Conservation (phyloP, 1,284 basidiomycete species). For the Tilletiopsis washingtonensis region DNA sequence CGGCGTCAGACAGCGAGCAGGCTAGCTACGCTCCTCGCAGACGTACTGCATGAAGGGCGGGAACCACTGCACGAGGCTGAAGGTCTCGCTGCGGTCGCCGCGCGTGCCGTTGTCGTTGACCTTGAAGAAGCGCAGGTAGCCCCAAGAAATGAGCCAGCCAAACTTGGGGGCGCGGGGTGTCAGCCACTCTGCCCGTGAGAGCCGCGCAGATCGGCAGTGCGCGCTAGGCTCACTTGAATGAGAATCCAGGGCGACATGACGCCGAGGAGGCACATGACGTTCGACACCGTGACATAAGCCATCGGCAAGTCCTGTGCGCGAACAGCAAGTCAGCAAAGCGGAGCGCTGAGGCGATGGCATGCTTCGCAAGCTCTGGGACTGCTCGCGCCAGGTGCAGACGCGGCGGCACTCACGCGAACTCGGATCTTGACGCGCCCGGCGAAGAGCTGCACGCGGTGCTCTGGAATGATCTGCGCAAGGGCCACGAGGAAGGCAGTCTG, state of each 20-base stretch:
- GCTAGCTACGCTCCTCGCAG: too few species aligned
- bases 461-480: constrained; percentile 93
- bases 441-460: constrained; percentile 89
- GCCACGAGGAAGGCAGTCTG: constrained; percentile 85
- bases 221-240: constrained; percentile 57
- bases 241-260: constrained; percentile 89
- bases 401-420: constrained; percentile 64
- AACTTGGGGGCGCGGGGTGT: constrained; percentile 52
- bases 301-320: constrained; percentile 66
- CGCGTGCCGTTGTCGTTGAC: constrained; percentile 57
- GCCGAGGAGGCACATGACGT: constrained; percentile 75
- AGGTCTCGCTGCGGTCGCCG: constrained; percentile 90
- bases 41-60: constrained; percentile 68
- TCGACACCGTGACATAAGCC: constrained; percentile 83
- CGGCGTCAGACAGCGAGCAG: too few species aligned
- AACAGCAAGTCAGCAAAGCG: neutral
- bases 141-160: constrained; percentile 91
- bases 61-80: constrained; percentile 93
- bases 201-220: neutral
- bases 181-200: neutral
- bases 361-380: too few species aligned
- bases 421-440: constrained; percentile 68
- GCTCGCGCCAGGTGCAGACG: too few species aligned
- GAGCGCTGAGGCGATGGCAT: too few species aligned
- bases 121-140: constrained; percentile 95